These are phyloP conservation scores for Neocatenulostroma microsporum DNA, from an alignment of 2,329 filamentous ascomycete genomes.

Conservation along the genomic window DNA sequence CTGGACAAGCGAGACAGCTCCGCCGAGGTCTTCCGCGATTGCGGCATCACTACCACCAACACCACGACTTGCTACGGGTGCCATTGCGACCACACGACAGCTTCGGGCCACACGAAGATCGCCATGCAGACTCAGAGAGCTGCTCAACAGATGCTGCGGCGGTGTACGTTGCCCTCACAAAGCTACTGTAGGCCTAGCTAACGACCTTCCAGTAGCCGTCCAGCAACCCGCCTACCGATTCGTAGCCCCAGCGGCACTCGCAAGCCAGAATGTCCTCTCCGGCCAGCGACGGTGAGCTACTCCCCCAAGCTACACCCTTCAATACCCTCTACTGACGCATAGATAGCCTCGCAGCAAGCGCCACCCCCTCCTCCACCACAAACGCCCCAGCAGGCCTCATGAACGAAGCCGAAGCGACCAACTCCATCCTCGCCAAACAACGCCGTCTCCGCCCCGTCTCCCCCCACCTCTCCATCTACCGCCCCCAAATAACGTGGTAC, in stretches of 20 bases:
- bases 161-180: constrained; percentile 20
- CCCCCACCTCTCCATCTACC: constrained; percentile 81
- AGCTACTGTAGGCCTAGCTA: constrained; percentile 13
- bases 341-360: constrained; percentile 44
- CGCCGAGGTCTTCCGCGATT: constrained; percentile 4
- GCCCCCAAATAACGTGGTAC: constrained; percentile 78
- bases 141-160: constrained; percentile 37
- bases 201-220: constrained; percentile 33
- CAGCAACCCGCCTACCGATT: constrained; percentile 40
- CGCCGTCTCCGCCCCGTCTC: constrained; percentile 73
- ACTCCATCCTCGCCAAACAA: constrained; percentile 68
- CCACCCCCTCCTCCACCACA: too few relatives aligned
- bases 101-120: constrained; percentile 7
- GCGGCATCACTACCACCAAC: constrained; percentile 18
- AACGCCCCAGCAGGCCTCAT: constrained; percentile 46
- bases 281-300: constrained; percentile 41
- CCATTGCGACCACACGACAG: constrained; percentile 13
- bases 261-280: constrained; percentile 33
- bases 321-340: constrained; percentile 3
- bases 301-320: not conserved
- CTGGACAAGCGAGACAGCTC: constrained; percentile 7
- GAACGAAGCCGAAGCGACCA: constrained; percentile 43
- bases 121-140: constrained; percentile 40
- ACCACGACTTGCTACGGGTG: constrained; percentile 24
- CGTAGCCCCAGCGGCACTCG: constrained; percentile 38